Percentiles rank a stretch among this genome's conserved stretches.
Evolutionary conservation across 2,329 filamentous ascomycete species (phyloP).

Genomic region (Massarina eburnea): DNA sequence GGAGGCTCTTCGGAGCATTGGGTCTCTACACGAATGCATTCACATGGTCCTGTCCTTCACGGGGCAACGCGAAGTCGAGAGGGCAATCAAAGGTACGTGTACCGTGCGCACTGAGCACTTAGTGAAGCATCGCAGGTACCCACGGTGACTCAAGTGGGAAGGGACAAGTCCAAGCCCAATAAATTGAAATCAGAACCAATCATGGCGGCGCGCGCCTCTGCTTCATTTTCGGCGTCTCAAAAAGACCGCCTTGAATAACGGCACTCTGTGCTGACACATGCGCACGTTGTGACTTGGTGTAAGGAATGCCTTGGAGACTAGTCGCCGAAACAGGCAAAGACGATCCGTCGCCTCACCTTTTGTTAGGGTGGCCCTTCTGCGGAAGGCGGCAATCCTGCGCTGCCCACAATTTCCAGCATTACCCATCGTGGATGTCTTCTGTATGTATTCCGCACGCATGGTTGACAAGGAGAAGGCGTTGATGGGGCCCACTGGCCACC

Average conservation of each 20-base stretch:
- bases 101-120: slow-evolving; percentile 31
- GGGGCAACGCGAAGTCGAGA: slow-evolving; percentile 32
- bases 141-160: slow-evolving; percentile 34
- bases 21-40: slow-evolving; percentile 5
- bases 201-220: slow-evolving; percentile 14
- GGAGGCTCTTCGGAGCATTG: slow-evolving; percentile 9
- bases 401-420: slow-evolving; percentile 22
- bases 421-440: slow-evolving; percentile 19
- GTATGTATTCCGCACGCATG: slow-evolving; percentile 24
- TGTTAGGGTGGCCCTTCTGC: slow-evolving; percentile 18
- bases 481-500: slow-evolving; percentile 24
- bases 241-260: slow-evolving; percentile 23
- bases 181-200: slow-evolving; percentile 31
- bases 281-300: slow-evolving; percentile 19
- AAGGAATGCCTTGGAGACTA: slow-evolving; percentile 9
- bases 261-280: slow-evolving; percentile 25
- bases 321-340: slow-evolving; percentile 12
- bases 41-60: slow-evolving; percentile 20
- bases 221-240: slow-evolving; percentile 37
- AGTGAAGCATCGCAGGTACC: slow-evolving; percentile 36
- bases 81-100: slow-evolving; percentile 37
- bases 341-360: slow-evolving; percentile 11
- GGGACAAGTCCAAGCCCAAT: slow-evolving; percentile 17
- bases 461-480: slow-evolving; percentile 19
- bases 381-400: slow-evolving; percentile 10